Conservation (phyloP, 768 basidiomycete genomes). For the Kwoniella europaea region DNA sequence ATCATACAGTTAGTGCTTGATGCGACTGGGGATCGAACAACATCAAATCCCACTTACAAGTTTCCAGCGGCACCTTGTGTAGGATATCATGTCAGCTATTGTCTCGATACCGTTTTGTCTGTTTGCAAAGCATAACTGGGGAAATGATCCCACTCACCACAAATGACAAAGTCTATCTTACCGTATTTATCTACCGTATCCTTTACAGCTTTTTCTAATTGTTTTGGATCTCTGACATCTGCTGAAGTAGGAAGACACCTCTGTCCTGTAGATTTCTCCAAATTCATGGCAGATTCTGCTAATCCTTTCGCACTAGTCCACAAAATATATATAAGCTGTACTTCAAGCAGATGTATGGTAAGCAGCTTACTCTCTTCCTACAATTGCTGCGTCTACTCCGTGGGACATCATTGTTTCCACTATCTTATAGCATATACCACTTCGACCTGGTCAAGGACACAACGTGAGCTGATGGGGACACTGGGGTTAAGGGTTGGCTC, state of each 20-base stretch:
- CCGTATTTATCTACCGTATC: conserved; percentile 78
- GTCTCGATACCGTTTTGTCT: neutral
- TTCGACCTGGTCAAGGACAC: conserved; percentile 54
- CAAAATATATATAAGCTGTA: too few relatives aligned
- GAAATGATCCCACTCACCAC: conserved; percentile 65
- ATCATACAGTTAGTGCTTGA: neutral
- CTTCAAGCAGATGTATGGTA: neutral
- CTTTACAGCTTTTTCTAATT: conserved; percentile 74
- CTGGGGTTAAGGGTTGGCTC: neutral
- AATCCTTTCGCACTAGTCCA: conserved; percentile 71
- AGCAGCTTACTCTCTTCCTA: conserved; percentile 78
- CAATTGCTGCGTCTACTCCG: conserved; percentile 78
- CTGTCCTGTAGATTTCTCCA: conserved; percentile 72
- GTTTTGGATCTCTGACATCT: conserved; percentile 79
- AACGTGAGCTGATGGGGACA: neutral
- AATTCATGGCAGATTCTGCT: conserved; percentile 69
- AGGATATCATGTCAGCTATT: neutral
- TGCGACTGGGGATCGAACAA: too few relatives aligned
- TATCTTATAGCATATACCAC: conserved; percentile 90
- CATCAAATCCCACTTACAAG: conserved; percentile 61
- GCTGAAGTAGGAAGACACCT: conserved; percentile 74
- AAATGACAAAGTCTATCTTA: conserved; percentile 91
- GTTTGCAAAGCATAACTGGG: too few relatives aligned
- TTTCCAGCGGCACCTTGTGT: conserved; percentile 87
- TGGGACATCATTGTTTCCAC: conserved; percentile 75